Evolutionary conservation across 2,329 filamentous ascomycete species (phyloP).

Genomic region (Fusarium sp.): DNA sequence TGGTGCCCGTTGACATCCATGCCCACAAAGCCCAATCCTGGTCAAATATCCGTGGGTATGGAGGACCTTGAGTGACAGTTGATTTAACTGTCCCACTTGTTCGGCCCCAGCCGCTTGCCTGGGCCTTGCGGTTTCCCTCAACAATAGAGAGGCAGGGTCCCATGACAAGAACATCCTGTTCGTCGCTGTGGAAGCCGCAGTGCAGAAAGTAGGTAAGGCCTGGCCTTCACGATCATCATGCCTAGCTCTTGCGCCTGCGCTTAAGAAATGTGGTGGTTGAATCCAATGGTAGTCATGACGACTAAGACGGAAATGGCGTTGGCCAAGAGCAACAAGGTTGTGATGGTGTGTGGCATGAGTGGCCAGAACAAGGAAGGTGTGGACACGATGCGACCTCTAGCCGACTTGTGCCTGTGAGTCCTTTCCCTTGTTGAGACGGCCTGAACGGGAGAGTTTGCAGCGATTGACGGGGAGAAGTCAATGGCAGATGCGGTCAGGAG

Average conservation of each 20-base stretch:
- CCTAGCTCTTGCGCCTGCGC: slow-evolving; percentile 2
- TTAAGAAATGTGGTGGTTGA: slow-evolving; percentile 41
- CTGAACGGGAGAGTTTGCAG: slow-evolving; percentile 28
- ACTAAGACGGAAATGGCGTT: slow-evolving; percentile 42
- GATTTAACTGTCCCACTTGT: slow-evolving; percentile 21
- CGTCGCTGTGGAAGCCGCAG: slow-evolving; percentile 1
- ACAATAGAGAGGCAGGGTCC: neutral
- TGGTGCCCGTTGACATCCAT: slow-evolving; percentile 27
- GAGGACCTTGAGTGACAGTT: slow-evolving; percentile 14
- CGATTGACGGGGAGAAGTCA: slow-evolving; percentile 22
- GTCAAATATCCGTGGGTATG: neutral
- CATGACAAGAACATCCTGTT: slow-evolving; percentile 9
- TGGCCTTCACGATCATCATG: slow-evolving; percentile 3
- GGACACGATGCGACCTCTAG: slow-evolving; percentile 37
- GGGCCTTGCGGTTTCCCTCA: slow-evolving; percentile 13
- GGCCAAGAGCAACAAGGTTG: slow-evolving; percentile 32
- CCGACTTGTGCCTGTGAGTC: slow-evolving; percentile 40
- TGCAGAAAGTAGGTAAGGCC: neutral
- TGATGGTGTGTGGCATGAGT: slow-evolving; percentile 40
- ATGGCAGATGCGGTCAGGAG: slow-evolving; percentile 24
- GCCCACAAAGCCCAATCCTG: slow-evolving; percentile 16
- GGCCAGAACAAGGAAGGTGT: slow-evolving; percentile 32
- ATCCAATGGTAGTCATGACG: slow-evolving; percentile 30
- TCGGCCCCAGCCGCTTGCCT: slow-evolving; percentile 28
- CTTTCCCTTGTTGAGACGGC: slow-evolving; percentile 34